Percentiles rank a stretch among this genome's conserved stretches.
Evolutionary conservation across 2,329 filamentous ascomycete species (phyloP).

Genomic region (Colletotrichum sp.): DNA sequence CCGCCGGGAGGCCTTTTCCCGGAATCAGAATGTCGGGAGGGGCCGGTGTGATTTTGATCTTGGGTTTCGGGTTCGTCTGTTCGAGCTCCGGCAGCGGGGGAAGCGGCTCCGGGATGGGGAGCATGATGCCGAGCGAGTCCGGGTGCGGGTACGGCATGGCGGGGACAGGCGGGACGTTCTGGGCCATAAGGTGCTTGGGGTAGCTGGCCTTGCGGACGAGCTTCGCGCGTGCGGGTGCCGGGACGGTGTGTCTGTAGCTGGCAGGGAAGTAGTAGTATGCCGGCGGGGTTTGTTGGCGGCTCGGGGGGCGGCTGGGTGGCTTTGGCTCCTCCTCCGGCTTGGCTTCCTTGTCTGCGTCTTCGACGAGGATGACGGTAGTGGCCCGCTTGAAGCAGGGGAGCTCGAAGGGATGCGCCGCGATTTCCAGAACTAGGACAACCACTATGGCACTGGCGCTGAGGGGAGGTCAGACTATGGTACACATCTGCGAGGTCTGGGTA

Average conservation of each 20-base stretch:
- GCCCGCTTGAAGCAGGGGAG: constrained; percentile 23
- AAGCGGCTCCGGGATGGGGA: constrained; percentile 13
- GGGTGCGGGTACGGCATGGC: constrained; percentile 9
- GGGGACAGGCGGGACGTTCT: neutral
- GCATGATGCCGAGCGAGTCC: constrained; percentile 17
- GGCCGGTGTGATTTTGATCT: constrained; percentile 5
- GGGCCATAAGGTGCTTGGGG: neutral
- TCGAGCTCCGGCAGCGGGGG: constrained; percentile 13
- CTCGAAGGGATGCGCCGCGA: constrained; percentile 25
- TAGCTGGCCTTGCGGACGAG: constrained; percentile 15
- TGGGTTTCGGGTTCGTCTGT: neutral
- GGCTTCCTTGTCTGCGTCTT: constrained; percentile 13
- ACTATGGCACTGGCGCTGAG: neutral
- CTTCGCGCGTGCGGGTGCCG: neutral
- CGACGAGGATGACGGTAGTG: constrained; percentile 1
- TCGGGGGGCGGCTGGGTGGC: neutral
- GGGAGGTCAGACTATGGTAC: neutral
- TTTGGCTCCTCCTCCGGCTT: constrained; percentile 15
- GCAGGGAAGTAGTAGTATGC: constrained; percentile 16
- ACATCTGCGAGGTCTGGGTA: neutral
- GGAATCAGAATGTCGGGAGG: constrained; percentile 16
- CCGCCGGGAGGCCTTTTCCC: neutral
- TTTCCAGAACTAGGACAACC: constrained; percentile 24
- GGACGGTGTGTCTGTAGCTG: constrained; percentile 10
- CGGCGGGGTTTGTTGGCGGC: constrained; percentile 3